Base-by-base conservation (phyloP, 2,329 filamentous ascomycete species). In the Aspergillus novofumigatus region DNA sequence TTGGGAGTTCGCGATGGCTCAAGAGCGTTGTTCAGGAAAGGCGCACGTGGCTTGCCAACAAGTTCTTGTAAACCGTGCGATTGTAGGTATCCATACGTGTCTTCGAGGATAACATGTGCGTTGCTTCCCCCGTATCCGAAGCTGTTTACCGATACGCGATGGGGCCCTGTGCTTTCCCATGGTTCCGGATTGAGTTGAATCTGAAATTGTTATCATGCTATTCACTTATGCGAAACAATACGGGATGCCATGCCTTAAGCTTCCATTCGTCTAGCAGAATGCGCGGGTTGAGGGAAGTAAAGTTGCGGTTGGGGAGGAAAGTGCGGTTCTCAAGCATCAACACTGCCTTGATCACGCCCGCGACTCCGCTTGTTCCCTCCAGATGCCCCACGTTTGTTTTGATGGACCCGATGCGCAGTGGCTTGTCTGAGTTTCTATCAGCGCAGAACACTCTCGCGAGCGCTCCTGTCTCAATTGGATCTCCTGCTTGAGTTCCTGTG, bases 91-190 rank as follows among this genome's bases (percentile, higher is more conserved):
- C 60, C 53, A 3, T 41, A 20, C 4, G 62, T 50, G 45, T 68
- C 64, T 54, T 74, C 72, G 4, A 81, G 58, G 14, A 80, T 74
- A 3, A 69, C 67, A 57, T 81, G 78, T 0, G 73, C 75, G 57
- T 80, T 80, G 17, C 75, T 74, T 42, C 78, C 79, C 17, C 78
- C 78, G 25, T 77, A 79, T 1, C 78, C 78, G 55, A 79, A 80
- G 5, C 72, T 75, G 59, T 77, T 77, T 51, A 78, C 67, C 17
- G 63, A 65, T 3, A 61, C 62, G 20, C 66, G 60, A 51, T 57
- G 63, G 9, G 56, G 55, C 25, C 55, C 51, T 4, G 48, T 17
- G n/a, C 41, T 58, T 2, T 62, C 57, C 62, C 62, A 67, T 9
- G 56, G 52, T 17, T 61, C 60, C n/a, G 59, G 52, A n/a, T 58